A percentile compares a stretch with the other conserved stretches of the same genome.
Conservation (phyloP, 192 early-diverging fungal genomes). For the Pecoramyces ruminantium region DNA sequence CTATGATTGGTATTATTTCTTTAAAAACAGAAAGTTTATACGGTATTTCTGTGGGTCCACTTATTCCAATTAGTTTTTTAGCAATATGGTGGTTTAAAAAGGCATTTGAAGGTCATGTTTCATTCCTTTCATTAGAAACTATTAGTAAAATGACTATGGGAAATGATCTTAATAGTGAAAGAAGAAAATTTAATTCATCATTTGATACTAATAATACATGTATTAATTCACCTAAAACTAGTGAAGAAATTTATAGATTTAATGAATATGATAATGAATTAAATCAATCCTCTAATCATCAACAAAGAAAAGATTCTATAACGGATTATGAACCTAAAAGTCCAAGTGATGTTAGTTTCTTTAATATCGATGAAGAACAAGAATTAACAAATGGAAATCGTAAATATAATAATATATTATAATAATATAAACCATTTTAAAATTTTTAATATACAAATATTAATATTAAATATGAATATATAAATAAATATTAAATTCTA, state of each 20-base stretch:
- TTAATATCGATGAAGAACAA: background rate
- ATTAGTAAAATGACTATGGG: background rate
- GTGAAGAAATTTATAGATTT: background rate
- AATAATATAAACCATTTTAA: too few relatives aligned
- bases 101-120: background rate
- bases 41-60: background rate
- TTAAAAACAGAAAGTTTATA: slow-evolving; percentile 7
- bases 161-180: background rate
- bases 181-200: background rate
- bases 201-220: background rate
- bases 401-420: too few relatives aligned
- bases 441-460: too few relatives aligned
- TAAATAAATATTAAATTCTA: too few relatives aligned
- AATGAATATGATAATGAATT: background rate
- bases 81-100: background rate
- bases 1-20: slow-evolving; percentile 32
- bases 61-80: background rate
- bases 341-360: background rate
- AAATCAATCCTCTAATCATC: background rate
- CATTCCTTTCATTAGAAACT: background rate
- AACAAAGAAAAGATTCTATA: background rate
- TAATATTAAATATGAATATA: too few relatives aligned
- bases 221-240: background rate
- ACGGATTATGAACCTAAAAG: background rate
- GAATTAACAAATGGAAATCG: background rate